Evolutionary conservation across 306 rosid species (phyloP), one percentile per base, ranked within the genome.

Genomic region (Hippophae gyantsensis): DNA sequence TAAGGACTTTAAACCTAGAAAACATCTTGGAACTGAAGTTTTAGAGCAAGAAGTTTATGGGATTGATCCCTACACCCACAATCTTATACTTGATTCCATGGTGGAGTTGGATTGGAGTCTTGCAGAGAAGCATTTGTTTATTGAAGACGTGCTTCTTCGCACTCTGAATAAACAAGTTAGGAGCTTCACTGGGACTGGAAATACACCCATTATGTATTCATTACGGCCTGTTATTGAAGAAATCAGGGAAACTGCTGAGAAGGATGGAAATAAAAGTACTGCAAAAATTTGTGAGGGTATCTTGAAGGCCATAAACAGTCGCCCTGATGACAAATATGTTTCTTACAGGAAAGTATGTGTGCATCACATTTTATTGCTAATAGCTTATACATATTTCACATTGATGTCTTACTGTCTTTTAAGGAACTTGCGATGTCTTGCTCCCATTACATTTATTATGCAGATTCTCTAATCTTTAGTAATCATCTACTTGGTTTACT

Each of bases 21-120:
- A 93, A 76, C 79, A 78, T 86, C 96, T 86, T 54, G 99, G 94
- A 42, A 52, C 71, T 69, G 94, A 89, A 76, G 95, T 93, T 72
- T 54, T 93, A 54, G 99, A 93, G 84, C 99, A 93, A 79, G 99
- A 89, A 72, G 97, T 93, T 70, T 93, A 93, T 60, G 99, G 99
- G 61, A 89, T 93, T 71, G 99, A 93, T 79, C 99, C 99, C 43
- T 89, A 84, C 63, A 93, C 95, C 10, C 97, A 93, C 78, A 93
- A 93, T 81, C 99, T 89, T 69, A 72, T 93, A 69, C 99, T 93
- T 68, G 99, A 93, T 70, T 93, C 99, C 10, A 84, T 93, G 84
- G 89, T 84, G 57, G 99, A 82, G 48, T 70, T 78, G 65, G 90
- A 93, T 66, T 93, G 99, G 95, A 18, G 89, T 69, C 83, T 86